Conservation (phyloP, 371 early-diverging fungal species). For the Quaeritorhiza haematococci region DNA sequence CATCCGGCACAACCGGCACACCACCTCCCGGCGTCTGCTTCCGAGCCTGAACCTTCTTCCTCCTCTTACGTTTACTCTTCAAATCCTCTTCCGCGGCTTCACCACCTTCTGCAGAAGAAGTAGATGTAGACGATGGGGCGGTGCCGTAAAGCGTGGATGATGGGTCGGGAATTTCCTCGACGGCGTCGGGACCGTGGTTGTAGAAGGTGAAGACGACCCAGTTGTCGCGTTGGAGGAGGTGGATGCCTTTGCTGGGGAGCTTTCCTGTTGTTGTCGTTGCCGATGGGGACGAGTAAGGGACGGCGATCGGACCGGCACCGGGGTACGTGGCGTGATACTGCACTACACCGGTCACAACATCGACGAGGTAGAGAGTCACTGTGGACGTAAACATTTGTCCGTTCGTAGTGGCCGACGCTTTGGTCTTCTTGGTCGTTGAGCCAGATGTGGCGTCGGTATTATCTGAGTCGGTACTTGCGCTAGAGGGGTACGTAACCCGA, state of each 20-base stretch:
- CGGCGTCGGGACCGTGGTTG: constrained; percentile 68
- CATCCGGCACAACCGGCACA: constrained; percentile 19
- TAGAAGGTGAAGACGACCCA: constrained; percentile 86
- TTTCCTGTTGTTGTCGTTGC: too few relatives aligned
- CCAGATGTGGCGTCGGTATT: constrained; percentile 21
- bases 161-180: constrained; percentile 5
- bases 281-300: constrained; percentile 14
- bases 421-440: too few relatives aligned
- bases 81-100: constrained; percentile 6
- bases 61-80: constrained; percentile 5
- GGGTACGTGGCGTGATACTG: constrained; percentile 65
- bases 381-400: too few relatives aligned
- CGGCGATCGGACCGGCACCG: constrained; percentile 46
- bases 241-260: too few relatives aligned
- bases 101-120: constrained; percentile 2
- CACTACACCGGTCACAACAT: constrained; percentile 79
- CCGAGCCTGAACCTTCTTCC: constrained; percentile 15
- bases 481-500: constrained; percentile 19
- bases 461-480: constrained; percentile 32
- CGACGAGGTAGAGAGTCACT: constrained; percentile 64
- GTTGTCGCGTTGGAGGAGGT: constrained; percentile 75
- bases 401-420: not conserved
- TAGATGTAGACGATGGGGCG: too few relatives aligned
- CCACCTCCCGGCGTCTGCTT: not conserved
- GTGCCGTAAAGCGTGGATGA: too few relatives aligned